phyloP scores from a whole-genome alignment of 345 rosid genomes.

The Dovyalis caffra region DNA sequence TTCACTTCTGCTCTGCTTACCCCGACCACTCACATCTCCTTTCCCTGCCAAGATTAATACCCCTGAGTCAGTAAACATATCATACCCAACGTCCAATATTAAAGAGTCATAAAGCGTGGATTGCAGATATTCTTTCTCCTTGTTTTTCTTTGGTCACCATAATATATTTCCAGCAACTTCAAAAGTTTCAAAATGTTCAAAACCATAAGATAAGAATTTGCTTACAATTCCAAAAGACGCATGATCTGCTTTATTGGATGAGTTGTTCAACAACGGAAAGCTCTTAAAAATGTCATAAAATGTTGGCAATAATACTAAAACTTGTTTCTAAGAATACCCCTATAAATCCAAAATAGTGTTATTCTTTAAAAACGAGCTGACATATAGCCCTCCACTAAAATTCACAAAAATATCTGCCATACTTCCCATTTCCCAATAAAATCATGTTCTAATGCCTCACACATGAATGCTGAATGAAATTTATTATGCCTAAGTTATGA shows the following conservation, averaged over 20 bases:
- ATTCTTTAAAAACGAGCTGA: too few species aligned
- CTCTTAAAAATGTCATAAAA: background rate
- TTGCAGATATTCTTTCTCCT: too few species aligned
- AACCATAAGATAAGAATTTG: background rate
- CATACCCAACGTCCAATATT: slow-evolving; percentile 12
- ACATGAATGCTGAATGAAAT: too few species aligned
- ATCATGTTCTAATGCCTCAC: too few species aligned
- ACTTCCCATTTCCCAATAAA: background rate
- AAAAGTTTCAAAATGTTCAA: too few species aligned
- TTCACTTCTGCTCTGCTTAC: slow-evolving; percentile 87
- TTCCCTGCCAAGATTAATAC: too few species aligned
- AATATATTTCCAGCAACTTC: too few species aligned
- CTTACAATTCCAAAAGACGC: background rate
- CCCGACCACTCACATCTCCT: slow-evolving; percentile 58
- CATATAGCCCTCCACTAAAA: background rate
- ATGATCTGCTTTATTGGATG: background rate
- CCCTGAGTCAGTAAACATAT: too few species aligned
- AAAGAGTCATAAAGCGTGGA: background rate
- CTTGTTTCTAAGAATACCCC: background rate
- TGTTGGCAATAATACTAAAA: background rate
- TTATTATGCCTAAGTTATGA: too few species aligned
- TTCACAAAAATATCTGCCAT: background rate
- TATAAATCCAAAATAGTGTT: background rate
- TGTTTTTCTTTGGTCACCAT: too few species aligned
- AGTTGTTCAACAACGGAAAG: background rate